Evolutionary conservation across 2,329 filamentous ascomycete genomes (phyloP), one percentile per base, ranked within the genome.

Genomic region (Diaporthe destruens): DNA sequence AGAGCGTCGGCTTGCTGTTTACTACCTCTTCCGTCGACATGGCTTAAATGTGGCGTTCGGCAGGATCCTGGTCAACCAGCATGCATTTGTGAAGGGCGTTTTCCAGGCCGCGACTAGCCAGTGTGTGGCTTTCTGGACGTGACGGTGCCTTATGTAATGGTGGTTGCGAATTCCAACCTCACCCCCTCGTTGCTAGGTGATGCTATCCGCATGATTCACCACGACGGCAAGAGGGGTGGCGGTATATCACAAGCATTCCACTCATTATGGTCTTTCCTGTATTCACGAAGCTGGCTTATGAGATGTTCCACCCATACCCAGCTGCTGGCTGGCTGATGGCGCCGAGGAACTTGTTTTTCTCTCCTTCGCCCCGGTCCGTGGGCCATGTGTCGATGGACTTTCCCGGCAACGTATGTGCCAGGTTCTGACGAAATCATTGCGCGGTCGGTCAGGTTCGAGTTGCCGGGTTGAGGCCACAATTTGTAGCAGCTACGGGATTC

Each of bases 161-260:
- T 20, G 61, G 39, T 39, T 23, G 6, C 5, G 14, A 39, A 66
- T 66, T 66, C 47, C 61, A 66, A 66, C 61, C 18, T 66, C 61
- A 53, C n/a, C 14, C 47, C 32, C 39, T 39, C 47, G 47, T 39
- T 66, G 61, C 32, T 32, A n/a, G 47, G 32, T 25, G 44, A 36
- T 18, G 44, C 61, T 29, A 32, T 25, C 20, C 25, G 2, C 32
- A 3, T 3, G 8, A 3, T 44, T 25, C 29, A 6, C 3, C 5
- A 20, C 59, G 49, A 25, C 20, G 59, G 34, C 42, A 36, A 20
- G 61, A 53, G 44, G 18, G n/a, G 36, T n/a, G 51, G 42, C 61
- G 23, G 44, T n/a, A 53, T 7, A 18, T 65, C 32, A 20, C 20
- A 20, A 23, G 29, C 59, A 65, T 65, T 65, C 61, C 61, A 53